Base-by-base conservation (phyloP, 768 basidiomycete species). In the Albatrellus ellisii region DNA sequence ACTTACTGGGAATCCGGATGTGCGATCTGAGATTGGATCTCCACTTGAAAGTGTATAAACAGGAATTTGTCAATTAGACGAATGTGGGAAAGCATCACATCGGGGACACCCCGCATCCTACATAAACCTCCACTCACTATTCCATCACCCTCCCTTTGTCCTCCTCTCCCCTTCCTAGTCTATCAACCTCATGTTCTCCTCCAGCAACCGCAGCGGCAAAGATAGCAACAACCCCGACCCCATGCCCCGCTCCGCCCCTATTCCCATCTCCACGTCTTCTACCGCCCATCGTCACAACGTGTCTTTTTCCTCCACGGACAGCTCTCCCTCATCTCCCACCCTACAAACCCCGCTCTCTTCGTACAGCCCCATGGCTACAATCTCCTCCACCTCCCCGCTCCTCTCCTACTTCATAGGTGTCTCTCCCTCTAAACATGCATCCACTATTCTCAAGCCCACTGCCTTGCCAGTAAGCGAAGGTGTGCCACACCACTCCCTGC, bases 401-500 rank as follows among this genome's bases (percentile, higher is more conserved):
- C 28, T 51, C 41, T 44, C 50, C 9, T 49, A 51, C 14, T 32
- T 51, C 11, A 49, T 46, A 36, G 39, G 47, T 28, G 36, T 32
- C 3, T 45, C 50, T 36, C 48, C 41, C 22, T 22, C 47, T 5
- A 49, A 46, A 17, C 18, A 24, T 8, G 34, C 5, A 21, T 22
- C 29, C 32, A 43, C 50, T 15, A 46, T 51, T 2, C 41, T 37
- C 18, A 22, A 41, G 27, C 22, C 42, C 15, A 20, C 47, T 0
- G 26, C 50, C 0, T 41, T 44, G 18, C 44, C 47, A 42, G 50
- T 51, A 24, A 49, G 49, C 27, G 50, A 51, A 46, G 50, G 50
- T 51, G 17, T n/a, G 24, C 35, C 10, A 22, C 37, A 0, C 5
- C 22, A 8, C 18, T 27, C 25, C 24, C 10, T 17, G 12, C 24